phyloP scores from a whole-genome alignment of 495 filamentous ascomycete genomes.

The Tirmania nivea region DNA sequence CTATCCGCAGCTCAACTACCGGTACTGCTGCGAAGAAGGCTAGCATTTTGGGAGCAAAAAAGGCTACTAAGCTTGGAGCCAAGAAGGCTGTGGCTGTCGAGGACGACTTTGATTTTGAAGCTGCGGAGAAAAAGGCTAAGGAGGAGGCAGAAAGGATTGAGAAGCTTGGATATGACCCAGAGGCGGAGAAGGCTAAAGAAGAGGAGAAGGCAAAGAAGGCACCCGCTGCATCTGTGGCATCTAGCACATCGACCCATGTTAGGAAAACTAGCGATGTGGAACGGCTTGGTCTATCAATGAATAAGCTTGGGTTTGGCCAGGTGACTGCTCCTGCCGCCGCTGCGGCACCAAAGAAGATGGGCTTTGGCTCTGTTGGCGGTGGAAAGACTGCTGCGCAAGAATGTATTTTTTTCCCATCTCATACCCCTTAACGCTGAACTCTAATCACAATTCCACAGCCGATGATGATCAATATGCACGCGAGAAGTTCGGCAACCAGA shows the following conservation, averaged over 20 bases:
- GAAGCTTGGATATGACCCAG: constrained; percentile 93
- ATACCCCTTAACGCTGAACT: neutral
- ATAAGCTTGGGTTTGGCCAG: constrained; percentile 76
- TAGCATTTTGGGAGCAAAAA: constrained; percentile 77
- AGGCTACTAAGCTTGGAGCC: constrained; percentile 62
- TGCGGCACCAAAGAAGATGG: constrained; percentile 44
- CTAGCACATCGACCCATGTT: constrained; percentile 18
- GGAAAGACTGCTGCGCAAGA: constrained; percentile 43
- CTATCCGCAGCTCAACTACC: constrained; percentile 39
- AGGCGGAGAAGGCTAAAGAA: constrained; percentile 54
- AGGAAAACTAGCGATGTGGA: constrained; percentile 54
- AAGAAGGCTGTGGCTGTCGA: constrained; percentile 57
- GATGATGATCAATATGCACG: constrained; percentile 55
- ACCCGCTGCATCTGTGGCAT: constrained; percentile 8
- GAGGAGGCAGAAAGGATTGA: constrained; percentile 92
- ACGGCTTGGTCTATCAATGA: constrained; percentile 76
- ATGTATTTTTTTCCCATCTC: constrained; percentile 17
- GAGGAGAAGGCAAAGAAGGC: constrained; percentile 25
- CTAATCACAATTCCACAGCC: constrained; percentile 24
- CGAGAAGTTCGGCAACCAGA: constrained; percentile 71
- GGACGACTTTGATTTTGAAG: constrained; percentile 82
- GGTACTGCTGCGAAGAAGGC: constrained; percentile 40
- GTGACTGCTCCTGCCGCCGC: constrained; percentile 40
- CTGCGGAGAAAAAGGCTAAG: constrained; percentile 86
- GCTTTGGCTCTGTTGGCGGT: constrained; percentile 67